These are phyloP conservation scores for Phytophthora tubulina DNA, from an alignment of 352 stramenopile genomes.

Conservation along the genomic window DNA sequence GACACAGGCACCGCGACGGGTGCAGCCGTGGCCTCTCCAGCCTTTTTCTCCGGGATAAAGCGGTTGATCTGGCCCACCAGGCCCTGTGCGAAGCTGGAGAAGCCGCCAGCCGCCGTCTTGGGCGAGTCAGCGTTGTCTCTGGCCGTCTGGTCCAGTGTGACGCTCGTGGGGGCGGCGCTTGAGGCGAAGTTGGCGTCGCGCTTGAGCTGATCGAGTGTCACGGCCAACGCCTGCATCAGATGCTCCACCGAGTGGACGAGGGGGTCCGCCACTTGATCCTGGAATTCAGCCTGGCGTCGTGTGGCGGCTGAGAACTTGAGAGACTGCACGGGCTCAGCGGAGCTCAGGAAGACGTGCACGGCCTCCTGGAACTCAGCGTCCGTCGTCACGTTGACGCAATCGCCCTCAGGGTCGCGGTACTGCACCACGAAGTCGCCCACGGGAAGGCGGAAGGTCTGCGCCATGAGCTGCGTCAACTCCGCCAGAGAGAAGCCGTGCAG, in stretches of 20 bases:
- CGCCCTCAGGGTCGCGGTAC: slow-evolving; percentile 72
- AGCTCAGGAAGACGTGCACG: slow-evolving; percentile 59
- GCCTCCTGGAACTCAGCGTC: slow-evolving; percentile 73
- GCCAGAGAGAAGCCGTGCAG: slow-evolving; percentile 58
- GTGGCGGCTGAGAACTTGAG: slow-evolving; percentile 77
- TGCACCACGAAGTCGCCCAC: slow-evolving; percentile 70
- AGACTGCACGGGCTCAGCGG: slow-evolving; percentile 52
- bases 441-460: slow-evolving; percentile 63
- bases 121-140: slow-evolving; percentile 46
- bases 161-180: slow-evolving; percentile 1
- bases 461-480: slow-evolving; percentile 64
- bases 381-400: slow-evolving; percentile 72
- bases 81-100: slow-evolving; percentile 74
- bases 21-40: slow-evolving; percentile 28
- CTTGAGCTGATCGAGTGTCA: slow-evolving; percentile 66
- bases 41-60: slow-evolving; percentile 69
- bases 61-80: slow-evolving; percentile 74
- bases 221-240: slow-evolving; percentile 61
- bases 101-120: slow-evolving; percentile 56
- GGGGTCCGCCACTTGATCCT: slow-evolving; percentile 62
- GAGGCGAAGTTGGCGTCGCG: slow-evolving; percentile 45
- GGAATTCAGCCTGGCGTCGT: slow-evolving; percentile 49
- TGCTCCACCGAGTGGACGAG: slow-evolving; percentile 69
- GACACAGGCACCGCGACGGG: slow-evolving; percentile 14
- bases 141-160: slow-evolving; percentile 31